Evolutionary conservation across 73 alveolate species (phyloP).

Genomic region (Stentor roeselii): DNA sequence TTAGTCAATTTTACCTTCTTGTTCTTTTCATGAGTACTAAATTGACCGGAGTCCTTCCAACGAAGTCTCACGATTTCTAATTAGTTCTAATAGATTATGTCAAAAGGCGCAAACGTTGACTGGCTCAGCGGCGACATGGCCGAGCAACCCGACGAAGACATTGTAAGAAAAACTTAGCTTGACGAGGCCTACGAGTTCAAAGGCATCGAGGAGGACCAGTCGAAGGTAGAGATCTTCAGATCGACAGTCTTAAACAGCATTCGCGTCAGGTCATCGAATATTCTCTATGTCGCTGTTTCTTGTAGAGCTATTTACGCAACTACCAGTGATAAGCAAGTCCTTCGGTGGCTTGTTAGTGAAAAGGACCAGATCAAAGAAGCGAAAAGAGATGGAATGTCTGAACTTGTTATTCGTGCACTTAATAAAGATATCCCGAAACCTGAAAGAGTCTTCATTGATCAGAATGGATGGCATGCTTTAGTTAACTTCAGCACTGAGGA

Average conservation of each 20-base stretch:
- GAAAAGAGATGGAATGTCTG: not conserved
- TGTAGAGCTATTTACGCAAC: conserved; percentile 3
- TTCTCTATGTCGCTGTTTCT: conserved; percentile 8
- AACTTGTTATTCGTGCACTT: not conserved
- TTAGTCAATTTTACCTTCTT: not conserved
- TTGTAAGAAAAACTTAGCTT: too few relatives aligned
- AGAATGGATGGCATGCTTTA: conserved; percentile 11
- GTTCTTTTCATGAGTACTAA: not conserved
- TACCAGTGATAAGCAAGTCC: not conserved
- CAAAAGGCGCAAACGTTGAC: too few relatives aligned
- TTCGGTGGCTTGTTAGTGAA: not conserved
- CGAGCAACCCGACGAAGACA: too few relatives aligned
- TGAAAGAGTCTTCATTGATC: not conserved
- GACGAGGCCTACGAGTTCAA: not conserved
- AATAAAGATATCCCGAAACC: not conserved
- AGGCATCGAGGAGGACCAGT: not conserved
- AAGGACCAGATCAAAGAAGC: not conserved
- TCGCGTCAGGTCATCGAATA: not conserved
- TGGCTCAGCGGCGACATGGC: too few relatives aligned
- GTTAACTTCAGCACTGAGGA: not conserved
- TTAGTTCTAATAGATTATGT: too few relatives aligned
- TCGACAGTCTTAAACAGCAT: not conserved
- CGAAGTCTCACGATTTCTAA: not conserved
- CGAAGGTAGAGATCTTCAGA: not conserved
- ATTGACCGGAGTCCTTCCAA: not conserved